Percentiles rank a stretch among this genome's conserved stretches.
phyloP scores from a whole-genome alignment of 805 yeast genomes.

The Zygotorulaspora chibaensis region DNA sequence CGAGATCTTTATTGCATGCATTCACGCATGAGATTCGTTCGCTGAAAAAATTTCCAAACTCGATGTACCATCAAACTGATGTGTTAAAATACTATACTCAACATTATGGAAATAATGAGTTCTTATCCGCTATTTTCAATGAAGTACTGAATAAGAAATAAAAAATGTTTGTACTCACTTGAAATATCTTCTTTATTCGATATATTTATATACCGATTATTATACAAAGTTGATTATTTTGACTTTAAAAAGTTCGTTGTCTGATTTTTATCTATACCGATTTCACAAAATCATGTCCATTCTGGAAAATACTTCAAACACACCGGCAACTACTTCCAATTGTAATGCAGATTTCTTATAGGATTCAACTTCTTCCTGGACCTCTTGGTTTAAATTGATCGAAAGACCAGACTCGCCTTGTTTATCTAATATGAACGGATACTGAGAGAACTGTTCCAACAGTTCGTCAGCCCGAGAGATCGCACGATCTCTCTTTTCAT shows the following conservation, averaged over 20 bases:
- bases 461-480: constrained; percentile 92
- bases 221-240: neutral
- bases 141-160: neutral
- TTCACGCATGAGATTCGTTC: constrained; percentile 38
- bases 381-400: constrained; percentile 52
- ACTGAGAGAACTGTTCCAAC: constrained; percentile 74
- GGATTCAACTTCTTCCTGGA: constrained; percentile 42
- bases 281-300: constrained; percentile 79
- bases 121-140: constrained; percentile 12
- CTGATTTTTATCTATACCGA: constrained; percentile 6
- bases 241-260: neutral
- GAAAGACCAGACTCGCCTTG: constrained; percentile 65
- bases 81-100: constrained; percentile 19
- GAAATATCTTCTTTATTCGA: neutral
- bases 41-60: constrained; percentile 7
- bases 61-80: constrained; percentile 17
- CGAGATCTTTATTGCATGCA: constrained; percentile 41
- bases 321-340: constrained; percentile 90
- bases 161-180: neutral
- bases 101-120: constrained; percentile 19
- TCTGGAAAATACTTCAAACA: constrained; percentile 80
- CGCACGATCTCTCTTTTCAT: constrained; percentile 88
- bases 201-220: neutral
- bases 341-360: constrained; percentile 51
- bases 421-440: constrained; percentile 63